Percentiles rank a stretch among this genome's conserved stretches.
Evolutionary conservation across 2,329 filamentous ascomycete species (phyloP).

Genomic region (Aspergillus pseudotamarii): DNA sequence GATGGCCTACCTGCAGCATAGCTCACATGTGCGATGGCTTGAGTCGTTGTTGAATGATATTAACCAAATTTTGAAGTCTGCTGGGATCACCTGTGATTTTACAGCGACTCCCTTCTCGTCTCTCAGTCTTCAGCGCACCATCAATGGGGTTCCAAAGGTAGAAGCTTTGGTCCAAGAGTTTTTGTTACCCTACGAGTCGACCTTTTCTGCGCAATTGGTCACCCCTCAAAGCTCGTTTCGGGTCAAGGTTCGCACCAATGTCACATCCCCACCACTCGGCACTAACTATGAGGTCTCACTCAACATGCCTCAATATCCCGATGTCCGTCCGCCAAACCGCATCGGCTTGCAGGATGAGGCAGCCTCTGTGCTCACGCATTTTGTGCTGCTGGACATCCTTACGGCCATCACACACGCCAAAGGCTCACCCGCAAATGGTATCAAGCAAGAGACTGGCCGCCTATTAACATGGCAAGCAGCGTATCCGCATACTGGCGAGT

Average conservation of each 20-base stretch:
- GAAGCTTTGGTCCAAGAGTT: constrained; percentile 49
- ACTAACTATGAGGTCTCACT: constrained; percentile 43
- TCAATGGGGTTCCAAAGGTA: constrained; percentile 23
- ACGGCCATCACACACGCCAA: constrained; percentile 28
- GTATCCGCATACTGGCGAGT: constrained; percentile 40
- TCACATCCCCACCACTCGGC: constrained; percentile 36
- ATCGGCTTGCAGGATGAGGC: constrained; percentile 39
- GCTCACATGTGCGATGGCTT: constrained; percentile 37
- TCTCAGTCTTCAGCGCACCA: constrained; percentile 17
- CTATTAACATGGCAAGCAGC: constrained; percentile 31
- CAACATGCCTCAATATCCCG: constrained; percentile 32
- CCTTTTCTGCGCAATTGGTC: constrained; percentile 41
- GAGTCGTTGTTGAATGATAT: constrained; percentile 37
- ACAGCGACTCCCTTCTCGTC: constrained; percentile 31
- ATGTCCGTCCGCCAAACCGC: constrained; percentile 35
- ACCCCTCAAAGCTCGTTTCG: constrained; percentile 39
- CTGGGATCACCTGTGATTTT: constrained; percentile 35
- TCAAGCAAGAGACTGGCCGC: not conserved
- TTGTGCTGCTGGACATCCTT: constrained; percentile 43
- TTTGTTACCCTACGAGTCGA: constrained; percentile 47
- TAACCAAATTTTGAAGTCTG: constrained; percentile 33
- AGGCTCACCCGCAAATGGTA: not conserved
- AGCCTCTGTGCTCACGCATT: constrained; percentile 36
- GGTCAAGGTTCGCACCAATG: constrained; percentile 41
- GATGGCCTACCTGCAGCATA: constrained; percentile 57